Percentiles rank a stretch among this genome's conserved stretches.
Evolutionary conservation across 1,139 yeast genomes (phyloP).

Genomic region (Saccharomyces hybrid): DNA sequence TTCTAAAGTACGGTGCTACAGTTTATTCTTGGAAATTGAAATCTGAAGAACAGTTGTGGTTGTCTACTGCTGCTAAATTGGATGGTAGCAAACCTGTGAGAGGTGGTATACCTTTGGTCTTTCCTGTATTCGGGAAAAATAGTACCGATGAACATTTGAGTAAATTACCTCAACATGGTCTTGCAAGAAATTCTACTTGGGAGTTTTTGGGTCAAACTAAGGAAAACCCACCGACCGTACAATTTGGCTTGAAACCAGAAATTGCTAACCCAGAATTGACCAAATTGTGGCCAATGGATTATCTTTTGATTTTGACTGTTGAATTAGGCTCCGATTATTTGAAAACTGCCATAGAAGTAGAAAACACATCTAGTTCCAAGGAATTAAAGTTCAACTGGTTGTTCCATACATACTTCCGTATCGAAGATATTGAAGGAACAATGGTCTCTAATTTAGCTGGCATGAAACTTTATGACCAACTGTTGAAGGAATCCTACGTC

Average conservation of each 20-base stretch:
- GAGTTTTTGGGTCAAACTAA: constrained; percentile 81
- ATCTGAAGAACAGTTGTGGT: constrained; percentile 67
- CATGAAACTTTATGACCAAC: constrained; percentile 64
- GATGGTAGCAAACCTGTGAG: constrained; percentile 92
- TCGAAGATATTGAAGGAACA: constrained; percentile 69
- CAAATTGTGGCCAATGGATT: constrained; percentile 60
- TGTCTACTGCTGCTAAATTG: constrained; percentile 65
- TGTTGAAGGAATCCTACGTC: constrained; percentile 50
- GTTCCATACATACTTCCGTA: constrained; percentile 79
- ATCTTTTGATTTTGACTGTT: constrained; percentile 67
- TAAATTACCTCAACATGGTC: constrained; percentile 89
- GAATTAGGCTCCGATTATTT: constrained; percentile 47
- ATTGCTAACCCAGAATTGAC: constrained; percentile 50
- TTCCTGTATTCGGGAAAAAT: constrained; percentile 88
- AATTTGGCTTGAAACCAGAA: constrained; percentile 85
- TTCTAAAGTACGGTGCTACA: constrained; percentile 84
- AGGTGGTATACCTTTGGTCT: constrained; percentile 94
- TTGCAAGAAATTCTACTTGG: constrained; percentile 86
- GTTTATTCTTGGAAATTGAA: constrained; percentile 70
- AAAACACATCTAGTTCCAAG: constrained; percentile 48
- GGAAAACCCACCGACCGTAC: constrained; percentile 58
- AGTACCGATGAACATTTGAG: constrained; percentile 32
- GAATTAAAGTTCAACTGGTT: constrained; percentile 85
- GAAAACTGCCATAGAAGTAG: constrained; percentile 64
- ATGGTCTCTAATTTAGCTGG: constrained; percentile 73